Percentiles rank a stretch among this genome's conserved stretches.
Conservation (phyloP, 2,329 filamentous ascomycete genomes). For the Zarea fungicola region DNA sequence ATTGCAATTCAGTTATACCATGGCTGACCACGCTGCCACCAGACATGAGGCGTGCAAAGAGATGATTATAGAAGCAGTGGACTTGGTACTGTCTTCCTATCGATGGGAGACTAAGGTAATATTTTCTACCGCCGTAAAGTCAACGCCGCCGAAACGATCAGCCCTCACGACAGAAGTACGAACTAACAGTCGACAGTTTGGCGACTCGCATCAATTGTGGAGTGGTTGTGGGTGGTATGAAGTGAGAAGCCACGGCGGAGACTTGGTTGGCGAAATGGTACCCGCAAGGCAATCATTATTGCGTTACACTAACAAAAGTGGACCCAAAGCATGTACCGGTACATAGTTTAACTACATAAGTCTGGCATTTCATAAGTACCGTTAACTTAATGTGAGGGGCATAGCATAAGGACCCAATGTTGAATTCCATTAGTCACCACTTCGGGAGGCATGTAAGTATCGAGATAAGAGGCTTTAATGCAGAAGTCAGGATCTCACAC, state of each 20-base stretch:
- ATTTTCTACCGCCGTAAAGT: background rate
- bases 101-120: background rate
- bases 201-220: constrained; percentile 5
- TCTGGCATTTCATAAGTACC: background rate
- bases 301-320: constrained; percentile 1
- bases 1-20: constrained; percentile 12
- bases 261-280: constrained; percentile 6
- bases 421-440: too few species aligned
- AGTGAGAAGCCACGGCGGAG: constrained; percentile 3
- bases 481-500: too few species aligned
- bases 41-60: constrained; percentile 1
- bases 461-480: too few species aligned
- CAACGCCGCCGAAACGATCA: background rate
- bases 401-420: too few species aligned
- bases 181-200: constrained; percentile 3
- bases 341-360: background rate
- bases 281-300: background rate
- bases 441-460: too few species aligned
- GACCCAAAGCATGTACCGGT: background rate
- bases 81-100: background rate
- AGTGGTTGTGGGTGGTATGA: constrained; percentile 1
- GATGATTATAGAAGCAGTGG: background rate
- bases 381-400: background rate
- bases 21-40: constrained; percentile 11
- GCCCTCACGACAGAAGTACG: background rate